Evolutionary conservation across 805 yeast genomes (phyloP), one percentile per base, ranked within the genome.

Genomic region (Schizosaccharomyces octosporus): DNA sequence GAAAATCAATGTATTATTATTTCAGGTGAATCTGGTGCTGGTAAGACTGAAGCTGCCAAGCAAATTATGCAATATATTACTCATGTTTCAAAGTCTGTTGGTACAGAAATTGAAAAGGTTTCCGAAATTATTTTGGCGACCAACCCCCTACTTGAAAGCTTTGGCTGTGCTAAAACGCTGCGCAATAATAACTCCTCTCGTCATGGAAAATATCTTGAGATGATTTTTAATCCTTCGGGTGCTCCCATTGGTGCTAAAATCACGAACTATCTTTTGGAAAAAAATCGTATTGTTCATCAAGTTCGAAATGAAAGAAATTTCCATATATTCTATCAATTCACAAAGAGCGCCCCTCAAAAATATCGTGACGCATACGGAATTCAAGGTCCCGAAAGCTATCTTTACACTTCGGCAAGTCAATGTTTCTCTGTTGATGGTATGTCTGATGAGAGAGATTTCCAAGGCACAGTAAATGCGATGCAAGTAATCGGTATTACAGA

Each of bases 11-110:
- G 97, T 78, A 97, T 93, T 27, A 93, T 93, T 67, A 93, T 93
- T 29, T 95, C 88, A 3, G 99, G 99, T 65, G 99, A 93, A 70
- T 84, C 95, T 29, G 99, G 99, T 66, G 98, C 99, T 0, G 99
- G 99, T 61, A 93, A 93, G 70, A 93, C 99, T 0, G 98, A 93
- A 72, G 93, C 87, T 66, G 93, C 99, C 4, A 93, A 93, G 71
- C 88, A 85, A 69, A 88, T 93, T 62, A 84, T 93, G 63, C 97
- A 89, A 70, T 93, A 88, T 70, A 76, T 93, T 62, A 87, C 96
- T 0, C 81, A 87, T 6, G 82, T 87, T 32, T 83, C 93, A 1
- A 41, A 36, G 17, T 57, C 60, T 11, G 60, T 39, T 36, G 94
- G 89, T 13, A 77, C 81, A 17, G 71, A 77, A 6, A 90, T 93